Evolutionary conservation across 208 protist genomes (phyloP).

Genomic region (Wallacemonas rigidus): DNA sequence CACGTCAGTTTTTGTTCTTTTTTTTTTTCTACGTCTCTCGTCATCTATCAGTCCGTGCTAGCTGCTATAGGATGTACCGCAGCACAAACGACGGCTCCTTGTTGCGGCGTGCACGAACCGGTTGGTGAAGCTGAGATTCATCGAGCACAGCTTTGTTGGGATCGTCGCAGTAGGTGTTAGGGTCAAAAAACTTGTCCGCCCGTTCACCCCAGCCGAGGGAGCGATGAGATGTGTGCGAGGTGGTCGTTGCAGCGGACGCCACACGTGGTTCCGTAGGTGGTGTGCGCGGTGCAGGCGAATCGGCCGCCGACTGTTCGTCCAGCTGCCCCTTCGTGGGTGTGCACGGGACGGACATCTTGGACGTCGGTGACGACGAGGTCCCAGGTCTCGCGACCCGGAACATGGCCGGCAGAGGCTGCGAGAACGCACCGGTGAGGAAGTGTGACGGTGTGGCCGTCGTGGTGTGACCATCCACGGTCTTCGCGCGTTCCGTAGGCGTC

Average conservation of each 20-base stretch:
- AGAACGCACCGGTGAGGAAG: slow-evolving; percentile 2
- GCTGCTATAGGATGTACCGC: background rate
- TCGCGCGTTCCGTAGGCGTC: background rate
- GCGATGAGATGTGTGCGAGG: background rate
- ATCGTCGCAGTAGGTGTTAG: slow-evolving; percentile 56
- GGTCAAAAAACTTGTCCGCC: slow-evolving; percentile 45
- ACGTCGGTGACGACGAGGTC: background rate
- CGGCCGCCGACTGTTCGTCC: background rate
- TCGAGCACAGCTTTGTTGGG: slow-evolving; percentile 34
- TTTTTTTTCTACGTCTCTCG: background rate
- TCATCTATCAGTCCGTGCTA: too few relatives aligned
- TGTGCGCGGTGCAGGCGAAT: slow-evolving; percentile 2
- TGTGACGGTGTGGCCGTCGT: background rate
- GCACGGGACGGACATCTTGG: too few relatives aligned
- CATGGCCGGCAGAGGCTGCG: slow-evolving; percentile 4
- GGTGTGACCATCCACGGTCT: background rate
- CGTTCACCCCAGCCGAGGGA: slow-evolving; percentile 32
- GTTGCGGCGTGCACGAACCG: slow-evolving; percentile 23
- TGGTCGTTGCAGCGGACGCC: background rate
- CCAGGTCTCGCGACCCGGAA: background rate
- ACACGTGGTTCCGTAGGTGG: background rate
- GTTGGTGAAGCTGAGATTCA: background rate
- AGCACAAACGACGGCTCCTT: slow-evolving; percentile 13
- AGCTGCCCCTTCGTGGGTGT: too few relatives aligned
- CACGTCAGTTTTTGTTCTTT: background rate